phyloP scores from a whole-genome alignment of 345 rosid species.

The Clausena lansium region DNA sequence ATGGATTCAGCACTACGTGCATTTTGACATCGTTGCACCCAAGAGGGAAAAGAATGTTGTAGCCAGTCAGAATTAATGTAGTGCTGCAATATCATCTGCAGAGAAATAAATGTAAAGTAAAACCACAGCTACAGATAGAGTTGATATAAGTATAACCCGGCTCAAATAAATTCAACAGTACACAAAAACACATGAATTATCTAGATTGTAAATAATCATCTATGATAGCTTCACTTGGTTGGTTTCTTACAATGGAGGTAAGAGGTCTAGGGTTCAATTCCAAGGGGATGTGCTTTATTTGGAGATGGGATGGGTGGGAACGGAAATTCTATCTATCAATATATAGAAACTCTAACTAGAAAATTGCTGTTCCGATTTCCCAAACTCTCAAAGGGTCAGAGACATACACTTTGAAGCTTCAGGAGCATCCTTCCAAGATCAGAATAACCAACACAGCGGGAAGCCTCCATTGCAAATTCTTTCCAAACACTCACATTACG shows the following conservation, averaged over 20 bases:
- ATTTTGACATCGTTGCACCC: constrained; percentile 67
- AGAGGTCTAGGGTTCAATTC: neutral
- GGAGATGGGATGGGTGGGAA: neutral
- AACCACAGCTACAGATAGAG: neutral
- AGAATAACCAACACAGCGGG: constrained; percentile 70
- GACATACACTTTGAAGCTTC: constrained; percentile 78
- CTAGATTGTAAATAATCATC: neutral
- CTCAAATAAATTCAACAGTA: neutral
- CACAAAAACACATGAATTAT: neutral
- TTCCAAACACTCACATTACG: constrained; percentile 82
- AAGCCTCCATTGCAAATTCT: constrained; percentile 88
- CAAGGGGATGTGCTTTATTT: neutral
- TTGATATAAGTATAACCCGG: neutral
- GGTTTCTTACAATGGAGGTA: neutral
- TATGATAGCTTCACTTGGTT: neutral
- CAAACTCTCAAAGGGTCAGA: constrained; percentile 4
- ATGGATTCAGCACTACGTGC: constrained; percentile 77
- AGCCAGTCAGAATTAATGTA: constrained; percentile 75
- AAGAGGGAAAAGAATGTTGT: constrained; percentile 47
- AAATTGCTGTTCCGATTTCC: neutral
- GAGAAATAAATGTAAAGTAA: constrained; percentile 9
- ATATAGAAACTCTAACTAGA: neutral
- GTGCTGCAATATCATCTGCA: constrained; percentile 72
- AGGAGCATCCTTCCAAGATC: constrained; percentile 89
- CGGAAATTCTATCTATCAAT: neutral